Evolutionary conservation across 345 rosid species (phyloP).

Genomic region (Eucalyptus marginata): DNA sequence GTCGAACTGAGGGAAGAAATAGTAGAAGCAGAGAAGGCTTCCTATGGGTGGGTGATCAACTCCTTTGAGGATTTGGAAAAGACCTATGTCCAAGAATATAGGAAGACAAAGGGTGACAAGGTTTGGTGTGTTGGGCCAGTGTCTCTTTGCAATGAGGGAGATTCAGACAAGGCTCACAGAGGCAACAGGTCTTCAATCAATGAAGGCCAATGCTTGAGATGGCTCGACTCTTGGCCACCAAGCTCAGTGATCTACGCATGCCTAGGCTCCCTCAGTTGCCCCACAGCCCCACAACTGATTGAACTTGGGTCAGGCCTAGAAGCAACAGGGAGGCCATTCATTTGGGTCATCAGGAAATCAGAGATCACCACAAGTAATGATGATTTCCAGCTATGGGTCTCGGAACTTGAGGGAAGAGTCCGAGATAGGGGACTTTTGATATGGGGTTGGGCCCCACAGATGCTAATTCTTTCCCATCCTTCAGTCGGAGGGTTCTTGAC

Average conservation of each 20-base stretch:
- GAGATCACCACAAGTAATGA: background rate
- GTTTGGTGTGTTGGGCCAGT: conserved; percentile 50
- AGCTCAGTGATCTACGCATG: conserved; percentile 36
- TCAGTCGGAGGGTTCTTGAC: conserved; percentile 16
- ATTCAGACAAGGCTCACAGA: conserved; percentile 20
- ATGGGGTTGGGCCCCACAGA: conserved; percentile 25
- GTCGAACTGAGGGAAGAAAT: conserved; percentile 9
- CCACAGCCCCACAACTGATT: conserved; percentile 11
- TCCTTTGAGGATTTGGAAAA: conserved; percentile 24
- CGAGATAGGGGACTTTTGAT: conserved; percentile 7
- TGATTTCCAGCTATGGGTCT: background rate
- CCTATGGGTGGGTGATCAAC: conserved; percentile 18
- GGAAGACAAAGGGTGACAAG: background rate
- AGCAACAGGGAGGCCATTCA: conserved; percentile 4
- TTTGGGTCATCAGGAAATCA: conserved; percentile 5
- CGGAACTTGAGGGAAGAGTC: conserved; percentile 12
- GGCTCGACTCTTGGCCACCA: conserved; percentile 11
- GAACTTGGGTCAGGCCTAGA: conserved; percentile 19
- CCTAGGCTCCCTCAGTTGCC: conserved; percentile 33
- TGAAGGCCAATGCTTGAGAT: background rate
- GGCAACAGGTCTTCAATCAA: conserved; percentile 7
- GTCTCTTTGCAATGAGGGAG: conserved; percentile 8
- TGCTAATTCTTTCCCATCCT: conserved; percentile 18
- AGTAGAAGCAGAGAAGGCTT: conserved; percentile 7
- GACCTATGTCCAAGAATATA: background rate